These are phyloP conservation scores for Verticillium isaacii DNA, from an alignment of 2,329 filamentous ascomycete species.

Conservation along the genomic window DNA sequence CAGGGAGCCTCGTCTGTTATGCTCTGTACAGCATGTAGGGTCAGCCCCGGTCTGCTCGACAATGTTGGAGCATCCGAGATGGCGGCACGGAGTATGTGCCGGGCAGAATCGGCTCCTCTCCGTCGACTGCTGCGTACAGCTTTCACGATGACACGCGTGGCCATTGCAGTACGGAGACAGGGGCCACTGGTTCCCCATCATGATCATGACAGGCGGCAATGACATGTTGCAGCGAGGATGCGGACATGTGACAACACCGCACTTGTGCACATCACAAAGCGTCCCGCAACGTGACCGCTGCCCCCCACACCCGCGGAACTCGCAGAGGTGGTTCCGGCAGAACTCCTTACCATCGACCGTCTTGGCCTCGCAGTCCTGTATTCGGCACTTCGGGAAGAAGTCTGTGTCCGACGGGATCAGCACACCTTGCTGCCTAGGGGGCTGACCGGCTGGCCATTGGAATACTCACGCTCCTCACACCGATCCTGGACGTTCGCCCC, in stretches of 20 bases:
- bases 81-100: constrained; percentile 6
- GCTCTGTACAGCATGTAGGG: constrained; percentile 6
- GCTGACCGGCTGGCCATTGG: background rate
- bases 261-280: constrained; percentile 18
- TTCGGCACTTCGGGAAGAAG: constrained; percentile 3
- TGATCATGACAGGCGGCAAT: background rate
- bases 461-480: constrained; percentile 19
- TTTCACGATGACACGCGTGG: constrained; percentile 7
- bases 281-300: constrained; percentile 4
- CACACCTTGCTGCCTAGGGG: background rate
- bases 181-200: background rate
- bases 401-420: constrained; percentile 4
- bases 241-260: constrained; percentile 14
- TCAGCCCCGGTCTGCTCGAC: constrained; percentile 4
- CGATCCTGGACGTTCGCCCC: constrained; percentile 9
- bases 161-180: constrained; percentile 8
- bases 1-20: background rate
- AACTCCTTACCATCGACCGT: constrained; percentile 5
- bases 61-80: constrained; percentile 3
- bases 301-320: constrained; percentile 13
- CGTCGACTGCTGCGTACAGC: constrained; percentile 2
- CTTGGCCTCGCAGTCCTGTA: constrained; percentile 5
- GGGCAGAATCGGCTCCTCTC: constrained; percentile 4
- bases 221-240: constrained; percentile 3
- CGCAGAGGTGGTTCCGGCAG: constrained; percentile 19